Conservation (phyloP, 257 asterid species). For the Solanum ossicruentum region DNA sequence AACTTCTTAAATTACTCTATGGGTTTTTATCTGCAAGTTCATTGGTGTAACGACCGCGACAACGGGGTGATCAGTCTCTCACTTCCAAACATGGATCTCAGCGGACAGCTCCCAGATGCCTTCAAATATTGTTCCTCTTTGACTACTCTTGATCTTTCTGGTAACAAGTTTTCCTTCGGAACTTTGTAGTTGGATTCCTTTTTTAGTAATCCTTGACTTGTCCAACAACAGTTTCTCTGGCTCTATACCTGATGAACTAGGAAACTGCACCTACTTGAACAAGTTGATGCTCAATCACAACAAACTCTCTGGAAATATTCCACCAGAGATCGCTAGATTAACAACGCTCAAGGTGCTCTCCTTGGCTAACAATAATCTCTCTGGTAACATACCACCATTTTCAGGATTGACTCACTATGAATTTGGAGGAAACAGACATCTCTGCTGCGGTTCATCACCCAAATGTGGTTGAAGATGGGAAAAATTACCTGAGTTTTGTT, state of each 20-base stretch:
- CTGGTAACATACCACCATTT: slow-evolving; percentile 60
- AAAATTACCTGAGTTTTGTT: neutral
- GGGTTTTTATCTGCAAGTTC: neutral
- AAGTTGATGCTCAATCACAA: slow-evolving; percentile 42
- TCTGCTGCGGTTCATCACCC: slow-evolving; percentile 49
- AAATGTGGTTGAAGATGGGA: slow-evolving; percentile 37
- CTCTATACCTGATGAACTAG: slow-evolving; percentile 54
- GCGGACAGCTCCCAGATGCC: slow-evolving; percentile 36
- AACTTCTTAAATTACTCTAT: neutral
- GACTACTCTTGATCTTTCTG: slow-evolving; percentile 38
- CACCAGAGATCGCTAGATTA: slow-evolving; percentile 45
- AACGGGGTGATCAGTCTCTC: slow-evolving; percentile 41
- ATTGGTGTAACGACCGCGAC: slow-evolving; percentile 52
- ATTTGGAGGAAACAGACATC: slow-evolving; percentile 47
- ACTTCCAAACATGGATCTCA: slow-evolving; percentile 48
- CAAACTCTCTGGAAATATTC: slow-evolving; percentile 42
- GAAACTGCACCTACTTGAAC: slow-evolving; percentile 51
- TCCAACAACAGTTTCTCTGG: slow-evolving; percentile 55
- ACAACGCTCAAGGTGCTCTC: slow-evolving; percentile 45
- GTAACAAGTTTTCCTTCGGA: slow-evolving; percentile 45
- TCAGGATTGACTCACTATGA: slow-evolving; percentile 17
- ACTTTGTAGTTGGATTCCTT: slow-evolving; percentile 73
- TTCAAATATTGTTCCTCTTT: slow-evolving; percentile 41
- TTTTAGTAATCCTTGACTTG: slow-evolving; percentile 54
- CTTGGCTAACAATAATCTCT: slow-evolving; percentile 44